Evolutionary conservation across 1,284 basidiomycete genomes (phyloP).

Genomic region (Sanghuangporus baumii): DNA sequence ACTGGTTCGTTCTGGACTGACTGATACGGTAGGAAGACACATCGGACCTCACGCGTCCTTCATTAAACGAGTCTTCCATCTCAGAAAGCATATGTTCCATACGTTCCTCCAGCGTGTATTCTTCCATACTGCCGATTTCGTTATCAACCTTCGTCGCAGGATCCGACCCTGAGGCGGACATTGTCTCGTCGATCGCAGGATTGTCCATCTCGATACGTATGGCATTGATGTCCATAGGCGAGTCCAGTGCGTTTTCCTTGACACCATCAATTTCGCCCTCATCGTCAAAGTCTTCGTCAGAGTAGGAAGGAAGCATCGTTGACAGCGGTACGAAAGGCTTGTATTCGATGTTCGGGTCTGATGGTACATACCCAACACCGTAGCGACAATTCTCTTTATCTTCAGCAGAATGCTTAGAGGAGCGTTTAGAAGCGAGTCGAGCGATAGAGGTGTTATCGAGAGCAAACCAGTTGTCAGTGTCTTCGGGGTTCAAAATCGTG

Average conservation of each 20-base stretch:
- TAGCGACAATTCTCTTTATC: slow-evolving; percentile 8
- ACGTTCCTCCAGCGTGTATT: too few relatives aligned
- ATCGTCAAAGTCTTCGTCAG: background rate
- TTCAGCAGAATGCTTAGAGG: background rate
- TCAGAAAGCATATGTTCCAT: too few relatives aligned
- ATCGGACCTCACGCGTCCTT: background rate
- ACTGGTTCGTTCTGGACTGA: too few relatives aligned
- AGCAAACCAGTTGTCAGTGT: too few relatives aligned
- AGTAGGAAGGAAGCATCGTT: slow-evolving; percentile 1
- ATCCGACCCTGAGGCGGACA: background rate
- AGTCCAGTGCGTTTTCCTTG: background rate
- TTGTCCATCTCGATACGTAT: background rate
- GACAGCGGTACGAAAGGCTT: background rate
- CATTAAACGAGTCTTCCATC: too few relatives aligned
- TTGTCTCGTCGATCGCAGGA: background rate
- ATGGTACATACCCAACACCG: slow-evolving; percentile 10
- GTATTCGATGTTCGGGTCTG: background rate
- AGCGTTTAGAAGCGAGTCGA: background rate
- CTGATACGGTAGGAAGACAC: background rate
- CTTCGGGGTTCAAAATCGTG: too few relatives aligned
- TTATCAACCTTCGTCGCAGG: too few relatives aligned
- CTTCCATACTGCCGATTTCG: too few relatives aligned
- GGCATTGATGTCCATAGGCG: background rate
- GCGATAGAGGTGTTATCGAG: too few relatives aligned
- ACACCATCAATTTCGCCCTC: background rate